phyloP scores from a whole-genome alignment of 495 filamentous ascomycete species.

The Glonium stellatum region DNA sequence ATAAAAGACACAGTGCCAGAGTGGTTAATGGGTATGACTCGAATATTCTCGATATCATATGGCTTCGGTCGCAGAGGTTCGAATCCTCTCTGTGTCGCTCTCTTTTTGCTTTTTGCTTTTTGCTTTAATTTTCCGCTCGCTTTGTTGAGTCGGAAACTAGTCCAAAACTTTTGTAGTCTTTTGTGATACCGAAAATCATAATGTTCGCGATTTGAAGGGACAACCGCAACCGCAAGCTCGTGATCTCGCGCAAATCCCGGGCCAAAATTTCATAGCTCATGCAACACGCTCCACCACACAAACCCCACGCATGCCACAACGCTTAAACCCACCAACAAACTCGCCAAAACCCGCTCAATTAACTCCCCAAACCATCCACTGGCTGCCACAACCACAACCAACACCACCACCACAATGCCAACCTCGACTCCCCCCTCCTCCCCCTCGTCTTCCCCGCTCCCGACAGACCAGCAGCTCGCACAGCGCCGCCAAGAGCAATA shows the following conservation, averaged over 20 bases:
- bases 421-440: not conserved
- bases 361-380: not conserved
- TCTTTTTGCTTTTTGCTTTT: not conserved
- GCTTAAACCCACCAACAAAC: not conserved
- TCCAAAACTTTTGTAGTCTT: too few species aligned
- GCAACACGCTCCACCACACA: not conserved
- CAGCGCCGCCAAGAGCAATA: conserved; percentile 33
- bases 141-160: not conserved
- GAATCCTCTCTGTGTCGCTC: conserved; percentile 4
- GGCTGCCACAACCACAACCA: not conserved
- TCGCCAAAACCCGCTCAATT: not conserved
- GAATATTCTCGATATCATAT: conserved; percentile 3
- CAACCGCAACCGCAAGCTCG: too few species aligned
- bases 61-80: conserved; percentile 5
- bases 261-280: not conserved
- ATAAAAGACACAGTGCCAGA: conserved; percentile 4
- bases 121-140: not conserved
- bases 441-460: conserved; percentile 8
- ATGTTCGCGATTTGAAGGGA: too few species aligned
- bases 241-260: too few species aligned
- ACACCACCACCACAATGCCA: not conserved
- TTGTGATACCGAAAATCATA: too few species aligned
- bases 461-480: conserved; percentile 22
- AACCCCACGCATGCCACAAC: not conserved
- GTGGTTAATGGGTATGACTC: conserved; percentile 8